Evolutionary conservation across 108 stramenopile genomes (phyloP).

Genomic region (Cyclostephanos invisitatus): DNA sequence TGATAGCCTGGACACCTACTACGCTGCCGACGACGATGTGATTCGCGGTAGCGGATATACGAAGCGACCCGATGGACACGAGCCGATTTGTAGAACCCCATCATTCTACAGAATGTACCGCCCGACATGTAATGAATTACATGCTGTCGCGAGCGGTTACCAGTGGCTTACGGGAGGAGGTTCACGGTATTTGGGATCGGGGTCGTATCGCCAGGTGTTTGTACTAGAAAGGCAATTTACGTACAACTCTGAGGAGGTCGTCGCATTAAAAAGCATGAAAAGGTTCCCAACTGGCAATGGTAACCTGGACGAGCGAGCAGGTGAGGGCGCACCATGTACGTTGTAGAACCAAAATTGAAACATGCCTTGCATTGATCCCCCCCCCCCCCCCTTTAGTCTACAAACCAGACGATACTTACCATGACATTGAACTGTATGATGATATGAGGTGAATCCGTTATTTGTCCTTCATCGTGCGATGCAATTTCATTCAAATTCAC

Average conservation of each 20-base stretch:
- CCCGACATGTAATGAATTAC: slow-evolving; percentile 62
- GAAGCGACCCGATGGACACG: slow-evolving; percentile 13
- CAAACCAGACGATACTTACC: background rate
- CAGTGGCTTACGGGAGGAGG: slow-evolving; percentile 8
- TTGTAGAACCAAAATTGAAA: background rate
- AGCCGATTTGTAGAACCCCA: slow-evolving; percentile 43
- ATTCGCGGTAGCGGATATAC: slow-evolving; percentile 21
- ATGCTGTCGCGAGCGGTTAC: slow-evolving; percentile 18
- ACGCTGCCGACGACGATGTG: slow-evolving; percentile 44
- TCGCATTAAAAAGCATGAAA: slow-evolving; percentile 19
- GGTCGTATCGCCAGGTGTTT: slow-evolving; percentile 59
- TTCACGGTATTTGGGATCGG: slow-evolving; percentile 24
- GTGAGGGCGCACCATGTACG: background rate
- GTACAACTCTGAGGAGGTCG: slow-evolving; percentile 8
- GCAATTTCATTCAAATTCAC: background rate
- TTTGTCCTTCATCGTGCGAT: background rate
- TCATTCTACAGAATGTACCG: slow-evolving; percentile 34
- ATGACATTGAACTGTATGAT: slow-evolving; percentile 15
- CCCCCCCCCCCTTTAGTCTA: background rate
- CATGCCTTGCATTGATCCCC: background rate
- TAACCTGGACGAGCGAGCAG: slow-evolving; percentile 9
- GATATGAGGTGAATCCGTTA: slow-evolving; percentile 9
- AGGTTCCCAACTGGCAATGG: background rate
- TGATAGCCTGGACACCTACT: slow-evolving; percentile 45
- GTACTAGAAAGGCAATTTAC: slow-evolving; percentile 17